These are phyloP conservation scores for Colletotrichum chrysophilum DNA, from an alignment of 2,329 filamentous ascomycete genomes.

Conservation along the genomic window DNA sequence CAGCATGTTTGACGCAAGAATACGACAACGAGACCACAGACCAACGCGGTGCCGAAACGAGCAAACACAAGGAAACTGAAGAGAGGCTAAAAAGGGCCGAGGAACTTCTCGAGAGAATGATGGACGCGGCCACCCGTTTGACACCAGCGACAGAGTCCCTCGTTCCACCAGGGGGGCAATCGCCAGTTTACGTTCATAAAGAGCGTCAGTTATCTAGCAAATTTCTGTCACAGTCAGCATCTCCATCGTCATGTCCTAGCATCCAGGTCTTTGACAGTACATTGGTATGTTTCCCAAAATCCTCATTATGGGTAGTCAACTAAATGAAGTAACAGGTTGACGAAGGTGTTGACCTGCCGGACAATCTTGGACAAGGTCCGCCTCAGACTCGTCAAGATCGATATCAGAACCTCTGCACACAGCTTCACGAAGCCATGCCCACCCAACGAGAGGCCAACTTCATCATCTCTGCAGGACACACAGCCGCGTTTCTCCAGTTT, in stretches of 20 bases:
- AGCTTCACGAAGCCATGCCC: not conserved
- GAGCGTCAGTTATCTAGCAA: not conserved
- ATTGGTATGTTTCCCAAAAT: not conserved
- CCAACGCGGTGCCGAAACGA: not conserved
- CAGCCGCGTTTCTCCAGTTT: not conserved
- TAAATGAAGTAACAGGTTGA: not conserved
- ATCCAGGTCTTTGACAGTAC: not conserved
- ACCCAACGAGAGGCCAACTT: not conserved
- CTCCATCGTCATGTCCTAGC: not conserved
- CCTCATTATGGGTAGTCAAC: too few relatives aligned
- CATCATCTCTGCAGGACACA: not conserved
- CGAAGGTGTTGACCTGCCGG: not conserved
- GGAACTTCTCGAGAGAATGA: not conserved
- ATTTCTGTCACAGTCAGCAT: not conserved
- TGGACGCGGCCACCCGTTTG: not conserved
- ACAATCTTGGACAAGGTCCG: not conserved
- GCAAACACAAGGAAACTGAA: not conserved
- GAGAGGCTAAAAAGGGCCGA: not conserved
- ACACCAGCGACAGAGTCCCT: not conserved
- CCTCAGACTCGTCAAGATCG: not conserved
- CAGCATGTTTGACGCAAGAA: constrained; percentile 52
- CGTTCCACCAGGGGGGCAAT: not conserved
- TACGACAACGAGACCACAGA: constrained; percentile 31
- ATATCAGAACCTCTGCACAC: not conserved
- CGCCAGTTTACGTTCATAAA: not conserved